A percentile compares a stretch with the other conserved stretches of the same genome.
Evolutionary conservation across 176 grass and related monocot genomes (phyloP).

Genomic region (Hsuehochloa calcarea): DNA sequence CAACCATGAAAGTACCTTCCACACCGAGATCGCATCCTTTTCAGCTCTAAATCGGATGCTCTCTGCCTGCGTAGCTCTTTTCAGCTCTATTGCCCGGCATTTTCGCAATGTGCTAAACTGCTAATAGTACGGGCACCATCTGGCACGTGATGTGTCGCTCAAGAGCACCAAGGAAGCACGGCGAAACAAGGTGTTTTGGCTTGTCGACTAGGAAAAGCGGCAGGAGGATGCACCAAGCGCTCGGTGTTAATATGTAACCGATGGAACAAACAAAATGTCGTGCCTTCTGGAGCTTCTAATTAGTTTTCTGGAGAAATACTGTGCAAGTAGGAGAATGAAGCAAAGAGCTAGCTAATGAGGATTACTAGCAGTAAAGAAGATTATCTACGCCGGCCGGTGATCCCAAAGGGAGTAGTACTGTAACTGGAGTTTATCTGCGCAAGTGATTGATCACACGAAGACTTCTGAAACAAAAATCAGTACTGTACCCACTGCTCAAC

Average conservation of each 20-base stretch:
- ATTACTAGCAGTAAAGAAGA: background rate
- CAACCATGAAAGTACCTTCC: slow-evolving; percentile 14
- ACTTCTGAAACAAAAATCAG: background rate
- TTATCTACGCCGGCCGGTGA: background rate
- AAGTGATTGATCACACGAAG: background rate
- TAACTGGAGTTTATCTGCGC: background rate
- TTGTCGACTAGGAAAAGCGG: background rate
- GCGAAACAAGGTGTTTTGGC: background rate
- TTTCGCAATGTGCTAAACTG: background rate
- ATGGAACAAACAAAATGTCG: background rate
- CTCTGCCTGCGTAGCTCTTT: background rate
- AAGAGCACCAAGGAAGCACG: background rate
- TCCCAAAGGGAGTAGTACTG: background rate
- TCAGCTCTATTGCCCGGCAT: background rate
- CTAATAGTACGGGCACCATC: background rate
- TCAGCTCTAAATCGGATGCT: background rate
- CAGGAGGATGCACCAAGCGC: background rate
- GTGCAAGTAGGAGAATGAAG: background rate
- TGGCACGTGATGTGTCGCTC: slow-evolving; percentile 23
- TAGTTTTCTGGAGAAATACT: background rate
- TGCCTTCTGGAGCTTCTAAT: background rate
- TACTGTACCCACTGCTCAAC: background rate
- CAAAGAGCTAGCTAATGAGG: background rate
- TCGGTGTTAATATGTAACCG: background rate
- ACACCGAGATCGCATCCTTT: background rate